These are phyloP conservation scores for Podaxis sp. DNA, from an alignment of 768 basidiomycete species.

Conservation along the genomic window DNA sequence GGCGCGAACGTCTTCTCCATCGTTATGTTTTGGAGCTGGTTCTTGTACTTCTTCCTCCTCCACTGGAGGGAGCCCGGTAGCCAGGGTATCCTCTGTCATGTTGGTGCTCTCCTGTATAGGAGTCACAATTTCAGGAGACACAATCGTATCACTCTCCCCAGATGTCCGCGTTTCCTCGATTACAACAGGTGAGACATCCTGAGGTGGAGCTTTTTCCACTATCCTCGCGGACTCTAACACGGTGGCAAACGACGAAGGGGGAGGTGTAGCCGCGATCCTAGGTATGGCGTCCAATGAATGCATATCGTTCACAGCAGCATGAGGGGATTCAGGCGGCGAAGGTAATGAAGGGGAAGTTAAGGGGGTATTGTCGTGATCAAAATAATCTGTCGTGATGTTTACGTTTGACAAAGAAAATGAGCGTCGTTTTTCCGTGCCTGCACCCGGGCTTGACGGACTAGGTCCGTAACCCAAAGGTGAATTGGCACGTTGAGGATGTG, in stretches of 20 bases:
- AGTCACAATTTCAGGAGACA: background rate
- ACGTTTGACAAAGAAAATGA: constrained; percentile 33
- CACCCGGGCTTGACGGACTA: constrained; percentile 4
- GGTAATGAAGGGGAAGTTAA: constrained; percentile 30
- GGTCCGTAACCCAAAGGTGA: constrained; percentile 16
- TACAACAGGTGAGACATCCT: background rate
- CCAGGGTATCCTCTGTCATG: background rate
- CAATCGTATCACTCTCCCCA: background rate
- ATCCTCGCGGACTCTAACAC: background rate
- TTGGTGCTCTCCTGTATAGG: background rate
- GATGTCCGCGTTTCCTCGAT: background rate
- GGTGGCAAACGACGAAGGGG: constrained; percentile 1
- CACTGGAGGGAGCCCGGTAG: constrained; percentile 4
- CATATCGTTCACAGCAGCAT: background rate
- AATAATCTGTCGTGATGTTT: constrained; percentile 22
- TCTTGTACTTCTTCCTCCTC: constrained; percentile 2
- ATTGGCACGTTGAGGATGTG: constrained; percentile 17
- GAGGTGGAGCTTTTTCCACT: background rate
- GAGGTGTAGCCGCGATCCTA: background rate
- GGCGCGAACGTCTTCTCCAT: background rate
- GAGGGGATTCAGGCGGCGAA: constrained; percentile 29
- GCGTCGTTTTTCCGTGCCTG: constrained; percentile 23
- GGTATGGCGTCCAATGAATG: background rate
- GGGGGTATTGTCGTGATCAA: constrained; percentile 25
- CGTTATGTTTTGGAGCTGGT: background rate